Evolutionary conservation across 2,329 filamentous ascomycete species (phyloP), one percentile per base, ranked within the genome.

Genomic region (Shiraia bambusicola): DNA sequence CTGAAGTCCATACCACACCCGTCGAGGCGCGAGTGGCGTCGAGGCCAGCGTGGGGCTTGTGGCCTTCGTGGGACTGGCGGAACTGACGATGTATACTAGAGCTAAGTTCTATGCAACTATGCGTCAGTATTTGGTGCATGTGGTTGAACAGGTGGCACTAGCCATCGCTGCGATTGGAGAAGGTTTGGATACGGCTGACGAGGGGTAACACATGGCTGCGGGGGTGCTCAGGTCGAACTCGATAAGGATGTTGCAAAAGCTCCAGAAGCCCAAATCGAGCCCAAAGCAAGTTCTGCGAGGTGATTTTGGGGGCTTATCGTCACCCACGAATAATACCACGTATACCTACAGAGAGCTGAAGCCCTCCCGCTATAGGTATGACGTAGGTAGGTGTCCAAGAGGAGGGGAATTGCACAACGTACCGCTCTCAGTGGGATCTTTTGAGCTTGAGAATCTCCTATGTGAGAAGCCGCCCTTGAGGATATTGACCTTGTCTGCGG

Each of bases 1-100:
- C 87, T 3, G 85, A 89, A 53, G 86, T 90, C 92, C 92, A 96
- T 51, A 96, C 87, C 3, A 96, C 92, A 70, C 92, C 92, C 11
- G 92, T 97, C 12, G 88, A 94, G 31, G 89, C 87, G 69, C 90
- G 83, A 47, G 83, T 87, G 40, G 89, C 86, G 63, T 96, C 91
- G 53, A 96, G 84, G 58, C 91, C 92, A 46, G 91, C 89, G 69
- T 96, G 91, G 34, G 88, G 86, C 66, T 88, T 84, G 73, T 95
- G 90, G 45, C 91, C 91, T 70, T 93, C 88, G 71, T 95, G 91
- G 52, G 88, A 88, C 65, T 83, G 82, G 59, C 91, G 87, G 74
- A 96, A 95, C 67, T 94, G 87, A 50, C 86, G 82, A 71, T 96
- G 91, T 63, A 90, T 86, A 67, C 87, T 86, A 60, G 89, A 95